phyloP scores from a whole-genome alignment of 768 basidiomycete species.

The Lentinula sp. region DNA sequence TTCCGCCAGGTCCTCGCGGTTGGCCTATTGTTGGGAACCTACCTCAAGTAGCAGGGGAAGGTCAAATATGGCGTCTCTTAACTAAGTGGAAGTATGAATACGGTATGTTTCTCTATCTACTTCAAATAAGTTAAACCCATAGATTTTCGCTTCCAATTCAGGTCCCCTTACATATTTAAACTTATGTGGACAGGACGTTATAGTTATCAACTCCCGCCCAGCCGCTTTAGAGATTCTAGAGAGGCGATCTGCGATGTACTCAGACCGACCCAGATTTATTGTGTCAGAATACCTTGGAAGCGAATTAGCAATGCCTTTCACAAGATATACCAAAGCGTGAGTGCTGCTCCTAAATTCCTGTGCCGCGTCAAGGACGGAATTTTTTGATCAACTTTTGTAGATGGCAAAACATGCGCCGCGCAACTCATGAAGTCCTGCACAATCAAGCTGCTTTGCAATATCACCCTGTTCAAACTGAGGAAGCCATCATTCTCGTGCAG shows the following conservation, averaged over 20 bases:
- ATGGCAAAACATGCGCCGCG: neutral
- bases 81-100: conserved; percentile 1
- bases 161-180: neutral
- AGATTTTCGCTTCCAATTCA: neutral
- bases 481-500: neutral
- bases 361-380: neutral
- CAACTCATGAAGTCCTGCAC: neutral
- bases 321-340: neutral
- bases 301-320: neutral
- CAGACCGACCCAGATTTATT: neutral
- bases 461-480: neutral
- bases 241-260: neutral
- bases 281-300: neutral
- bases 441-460: neutral
- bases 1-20: neutral
- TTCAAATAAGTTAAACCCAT: neutral
- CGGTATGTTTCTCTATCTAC: neutral
- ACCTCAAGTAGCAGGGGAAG: neutral
- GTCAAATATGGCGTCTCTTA: neutral
- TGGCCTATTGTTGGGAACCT: neutral
- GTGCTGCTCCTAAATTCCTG: neutral
- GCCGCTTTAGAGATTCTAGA: conserved; percentile 1
- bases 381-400: neutral
- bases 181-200: neutral
- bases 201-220: neutral